phyloP scores from a whole-genome alignment of 257 asterid species.

The Orobanche coerulescens region DNA sequence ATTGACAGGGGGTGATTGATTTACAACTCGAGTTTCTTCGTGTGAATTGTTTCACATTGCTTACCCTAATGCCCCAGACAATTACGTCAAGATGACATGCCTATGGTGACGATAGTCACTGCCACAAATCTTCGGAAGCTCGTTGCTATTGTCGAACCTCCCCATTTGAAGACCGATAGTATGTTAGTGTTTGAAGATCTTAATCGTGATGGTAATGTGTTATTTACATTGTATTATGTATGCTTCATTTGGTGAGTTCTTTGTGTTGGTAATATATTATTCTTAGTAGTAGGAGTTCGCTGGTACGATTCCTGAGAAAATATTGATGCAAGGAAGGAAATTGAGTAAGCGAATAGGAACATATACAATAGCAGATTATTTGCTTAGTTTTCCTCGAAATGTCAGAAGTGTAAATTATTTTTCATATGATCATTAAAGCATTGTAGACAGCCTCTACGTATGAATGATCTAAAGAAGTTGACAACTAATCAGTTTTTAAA shows the following conservation, averaged over 20 bases:
- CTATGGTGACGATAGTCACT: constrained; percentile 30
- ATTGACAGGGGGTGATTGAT: too few relatives aligned
- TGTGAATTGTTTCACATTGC: too few relatives aligned
- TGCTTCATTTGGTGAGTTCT: not conserved
- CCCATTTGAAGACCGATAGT: constrained; percentile 23
- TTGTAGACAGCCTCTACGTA: not conserved
- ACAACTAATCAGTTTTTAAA: not conserved
- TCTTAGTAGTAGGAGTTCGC: not conserved
- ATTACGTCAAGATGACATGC: constrained; percentile 30
- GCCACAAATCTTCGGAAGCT: constrained; percentile 26
- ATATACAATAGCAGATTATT: not conserved
- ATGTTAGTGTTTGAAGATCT: constrained; percentile 45
- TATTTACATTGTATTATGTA: not conserved
- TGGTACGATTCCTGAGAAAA: not conserved
- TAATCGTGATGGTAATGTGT: constrained; percentile 38
- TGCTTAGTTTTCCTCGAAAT: not conserved
- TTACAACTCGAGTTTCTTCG: too few relatives aligned
- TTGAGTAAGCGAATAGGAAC: not conserved
- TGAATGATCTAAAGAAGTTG: not conserved
- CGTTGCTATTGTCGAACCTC: constrained; percentile 24
- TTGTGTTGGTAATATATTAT: not conserved
- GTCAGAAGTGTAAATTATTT: not conserved
- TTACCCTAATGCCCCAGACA: too few relatives aligned
- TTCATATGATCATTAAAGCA: too few relatives aligned
- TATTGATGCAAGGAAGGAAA: not conserved